Conservation (phyloP, 495 filamentous ascomycete species). For the Talaromyces thailandensis region DNA sequence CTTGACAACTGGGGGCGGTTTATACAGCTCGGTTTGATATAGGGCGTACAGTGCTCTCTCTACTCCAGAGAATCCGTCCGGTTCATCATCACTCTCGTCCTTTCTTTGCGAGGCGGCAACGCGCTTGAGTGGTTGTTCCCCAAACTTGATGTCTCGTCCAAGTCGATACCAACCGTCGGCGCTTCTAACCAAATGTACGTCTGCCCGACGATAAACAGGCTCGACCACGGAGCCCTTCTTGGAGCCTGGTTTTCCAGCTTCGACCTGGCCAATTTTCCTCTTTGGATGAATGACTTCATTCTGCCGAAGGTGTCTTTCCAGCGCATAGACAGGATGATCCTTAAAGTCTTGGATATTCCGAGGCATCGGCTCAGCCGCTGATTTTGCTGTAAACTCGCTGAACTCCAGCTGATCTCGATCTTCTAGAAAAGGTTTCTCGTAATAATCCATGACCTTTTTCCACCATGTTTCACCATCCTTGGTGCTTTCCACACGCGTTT, state of each 20-base stretch:
- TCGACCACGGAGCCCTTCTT: constrained; percentile 47
- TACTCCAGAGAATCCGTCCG: constrained; percentile 30
- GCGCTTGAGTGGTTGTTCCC: constrained; percentile 70
- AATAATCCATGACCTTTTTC: constrained; percentile 49
- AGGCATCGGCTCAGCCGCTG: constrained; percentile 78
- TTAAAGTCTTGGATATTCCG: constrained; percentile 87
- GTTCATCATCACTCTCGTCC: constrained; percentile 30
- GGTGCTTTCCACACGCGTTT: constrained; percentile 61
- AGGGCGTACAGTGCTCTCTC: constrained; percentile 55
- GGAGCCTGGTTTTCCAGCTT: constrained; percentile 52
- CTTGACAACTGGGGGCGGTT: constrained; percentile 61
- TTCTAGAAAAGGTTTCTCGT: constrained; percentile 42
- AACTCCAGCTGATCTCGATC: constrained; percentile 78
- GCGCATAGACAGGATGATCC: constrained; percentile 79
- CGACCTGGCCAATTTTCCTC: constrained; percentile 65
- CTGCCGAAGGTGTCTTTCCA: constrained; percentile 78
- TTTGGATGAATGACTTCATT: constrained; percentile 73
- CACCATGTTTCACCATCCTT: constrained; percentile 66
- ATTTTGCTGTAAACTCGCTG: constrained; percentile 59
- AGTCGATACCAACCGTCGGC: constrained; percentile 82
- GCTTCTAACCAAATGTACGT: constrained; percentile 67
- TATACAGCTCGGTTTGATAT: constrained; percentile 69
- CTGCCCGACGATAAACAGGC: constrained; percentile 65
- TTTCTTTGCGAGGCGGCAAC: constrained; percentile 32
- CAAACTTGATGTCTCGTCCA: constrained; percentile 63